Base-by-base conservation (phyloP, 176 grass and related monocot species). In the Eragrostis curvula region DNA sequence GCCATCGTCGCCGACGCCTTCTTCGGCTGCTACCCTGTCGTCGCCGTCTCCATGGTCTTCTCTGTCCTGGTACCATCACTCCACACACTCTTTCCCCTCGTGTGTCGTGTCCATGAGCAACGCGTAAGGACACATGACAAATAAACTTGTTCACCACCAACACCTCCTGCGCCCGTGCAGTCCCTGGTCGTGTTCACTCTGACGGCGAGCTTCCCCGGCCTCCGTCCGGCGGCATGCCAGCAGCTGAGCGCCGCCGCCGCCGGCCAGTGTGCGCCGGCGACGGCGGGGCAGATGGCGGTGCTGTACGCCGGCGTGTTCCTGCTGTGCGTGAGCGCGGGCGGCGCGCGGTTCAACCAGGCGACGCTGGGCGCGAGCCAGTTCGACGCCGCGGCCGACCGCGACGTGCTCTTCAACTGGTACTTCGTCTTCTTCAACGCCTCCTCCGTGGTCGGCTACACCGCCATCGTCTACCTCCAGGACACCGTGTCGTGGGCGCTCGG, bases 281-380 rank as follows among this genome's bases (percentile, higher is more conserved):
- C 88, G 46, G 20, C 53, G 12, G 85, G 78, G 32, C 75, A 91
- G 80, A 60, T 90, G 70, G 79, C 83, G 17, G 75, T 76, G 39
- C 64, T 94, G 40, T 97, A 94, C 67, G 52, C 23, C 1, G 71
- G 71, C 16, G 76, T 94, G 66, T 62, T 55, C 69, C 67, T 97
- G 41, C 51, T 94, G 57, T 76, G 76, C 79, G 40, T 90, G 10
- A 85, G 91, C 62, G 84, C 92, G 3, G 95, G 80, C 5, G 95
- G 92, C 16, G 83, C 88, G 57, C 81, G 90, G 68, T 90, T 94
- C 85, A 92, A 92, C 75, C 84, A 85, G 55, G 89, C 83, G 24
- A 94, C 92, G 24, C 84, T 97, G 66, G 95, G 95, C 51, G 92
- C 95, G 5, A 51, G 76, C 80, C 95, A 94, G 85, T 97, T 97